Percentiles rank a stretch among this genome's conserved stretches.
Evolutionary conservation across 2,329 filamentous ascomycete genomes (phyloP).

Genomic region (Penicillium sp.): DNA sequence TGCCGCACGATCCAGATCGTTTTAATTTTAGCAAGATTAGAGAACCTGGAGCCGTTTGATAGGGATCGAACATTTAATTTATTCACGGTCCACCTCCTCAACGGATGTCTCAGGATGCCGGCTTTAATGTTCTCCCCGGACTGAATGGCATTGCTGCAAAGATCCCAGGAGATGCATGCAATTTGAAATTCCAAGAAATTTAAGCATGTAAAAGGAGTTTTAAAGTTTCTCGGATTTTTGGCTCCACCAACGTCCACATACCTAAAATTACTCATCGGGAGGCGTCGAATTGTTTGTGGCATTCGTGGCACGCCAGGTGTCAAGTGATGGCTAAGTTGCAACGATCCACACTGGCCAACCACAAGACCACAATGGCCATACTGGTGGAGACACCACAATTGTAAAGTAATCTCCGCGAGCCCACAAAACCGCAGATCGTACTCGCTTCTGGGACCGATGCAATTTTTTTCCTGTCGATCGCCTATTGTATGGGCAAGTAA

Average conservation of each 20-base stretch:
- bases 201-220: not conserved
- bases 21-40: not conserved
- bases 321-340: not conserved
- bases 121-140: not conserved
- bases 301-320: not conserved
- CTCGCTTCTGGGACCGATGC: not conserved
- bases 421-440: conserved; percentile 7
- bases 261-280: not conserved
- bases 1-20: too few species aligned
- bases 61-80: conserved; percentile 8
- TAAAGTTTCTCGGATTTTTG: not conserved
- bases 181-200: not conserved
- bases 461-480: not conserved
- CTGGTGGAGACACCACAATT: conserved; percentile 3
- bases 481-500: not conserved
- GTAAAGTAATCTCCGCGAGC: conserved; percentile 15
- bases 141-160: not conserved
- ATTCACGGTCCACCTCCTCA: not conserved
- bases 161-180: not conserved
- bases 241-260: not conserved
- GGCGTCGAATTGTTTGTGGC: not conserved
- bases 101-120: not conserved
- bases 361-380: not conserved
- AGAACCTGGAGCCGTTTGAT: not conserved
- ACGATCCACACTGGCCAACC: not conserved